These are phyloP conservation scores for Meira miltonrushii DNA, from an alignment of 1,284 basidiomycete species.

Conservation along the genomic window DNA sequence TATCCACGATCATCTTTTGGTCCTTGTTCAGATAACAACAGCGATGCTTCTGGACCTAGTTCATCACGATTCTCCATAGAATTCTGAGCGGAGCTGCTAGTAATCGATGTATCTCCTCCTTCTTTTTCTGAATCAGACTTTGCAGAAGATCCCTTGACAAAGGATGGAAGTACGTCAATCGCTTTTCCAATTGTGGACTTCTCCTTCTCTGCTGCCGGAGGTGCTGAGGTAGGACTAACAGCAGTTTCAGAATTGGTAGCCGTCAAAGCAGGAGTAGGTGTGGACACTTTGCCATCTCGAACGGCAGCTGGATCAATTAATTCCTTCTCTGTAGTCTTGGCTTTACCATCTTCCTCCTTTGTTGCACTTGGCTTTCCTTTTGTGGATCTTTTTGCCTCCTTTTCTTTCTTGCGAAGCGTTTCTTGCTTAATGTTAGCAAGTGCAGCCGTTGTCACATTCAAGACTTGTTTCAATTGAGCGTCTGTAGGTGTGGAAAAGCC, in stretches of 20 bases:
- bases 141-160: not conserved
- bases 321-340: too few relatives aligned
- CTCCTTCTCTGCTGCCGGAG: not conserved
- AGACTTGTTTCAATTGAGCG: constrained; percentile 74
- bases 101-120: not conserved
- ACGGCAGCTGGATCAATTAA: not conserved
- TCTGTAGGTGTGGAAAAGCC: constrained; percentile 78
- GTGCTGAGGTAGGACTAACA: not conserved
- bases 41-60: constrained; percentile 2
- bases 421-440: constrained; percentile 63
- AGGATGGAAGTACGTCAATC: too few relatives aligned
- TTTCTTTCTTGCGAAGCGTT: constrained; percentile 35
- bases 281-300: not conserved
- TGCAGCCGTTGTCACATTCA: constrained; percentile 71
- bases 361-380: constrained; percentile 20
- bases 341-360: not conserved
- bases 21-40: not conserved
- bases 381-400: constrained; percentile 28
- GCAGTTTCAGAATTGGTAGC: not conserved
- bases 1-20: not conserved
- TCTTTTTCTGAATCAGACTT: not conserved
- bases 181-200: too few relatives aligned
- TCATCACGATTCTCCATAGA: not conserved
- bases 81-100: not conserved
- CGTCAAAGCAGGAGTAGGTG: not conserved